These are phyloP conservation scores for Neurospora sp. DNA, from an alignment of 495 filamentous ascomycete genomes.

Conservation along the genomic window DNA sequence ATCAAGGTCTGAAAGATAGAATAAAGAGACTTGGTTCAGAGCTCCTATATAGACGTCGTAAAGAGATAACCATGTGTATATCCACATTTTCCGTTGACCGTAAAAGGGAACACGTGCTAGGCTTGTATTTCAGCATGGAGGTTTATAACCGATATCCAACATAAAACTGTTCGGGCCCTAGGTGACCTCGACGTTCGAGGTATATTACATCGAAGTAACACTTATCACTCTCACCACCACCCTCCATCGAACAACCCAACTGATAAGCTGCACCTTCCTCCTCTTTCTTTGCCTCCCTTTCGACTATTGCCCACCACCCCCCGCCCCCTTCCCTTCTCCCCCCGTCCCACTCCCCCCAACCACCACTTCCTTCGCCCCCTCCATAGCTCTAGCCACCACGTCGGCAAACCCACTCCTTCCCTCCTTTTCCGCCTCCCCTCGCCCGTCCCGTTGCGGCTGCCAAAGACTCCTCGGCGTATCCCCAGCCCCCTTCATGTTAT, in stretches of 20 bases:
- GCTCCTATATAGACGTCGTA: background rate
- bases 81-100: background rate
- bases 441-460: background rate
- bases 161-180: background rate
- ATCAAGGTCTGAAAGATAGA: background rate
- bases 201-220: background rate
- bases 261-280: background rate
- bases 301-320: background rate
- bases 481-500: background rate
- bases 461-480: background rate
- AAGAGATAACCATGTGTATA: background rate
- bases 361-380: background rate
- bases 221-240: background rate
- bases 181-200: background rate
- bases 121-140: too few relatives aligned
- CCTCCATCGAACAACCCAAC: background rate
- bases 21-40: background rate
- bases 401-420: slow-evolving; percentile 7
- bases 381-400: slow-evolving; percentile 10
- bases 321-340: background rate
- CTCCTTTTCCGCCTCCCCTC: background rate
- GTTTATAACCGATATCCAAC: too few relatives aligned
- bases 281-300: background rate
- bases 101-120: too few relatives aligned
- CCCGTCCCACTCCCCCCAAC: background rate